Evolutionary conservation across 129 eudicot genomes (phyloP).

Genomic region (Silybum marianum): DNA sequence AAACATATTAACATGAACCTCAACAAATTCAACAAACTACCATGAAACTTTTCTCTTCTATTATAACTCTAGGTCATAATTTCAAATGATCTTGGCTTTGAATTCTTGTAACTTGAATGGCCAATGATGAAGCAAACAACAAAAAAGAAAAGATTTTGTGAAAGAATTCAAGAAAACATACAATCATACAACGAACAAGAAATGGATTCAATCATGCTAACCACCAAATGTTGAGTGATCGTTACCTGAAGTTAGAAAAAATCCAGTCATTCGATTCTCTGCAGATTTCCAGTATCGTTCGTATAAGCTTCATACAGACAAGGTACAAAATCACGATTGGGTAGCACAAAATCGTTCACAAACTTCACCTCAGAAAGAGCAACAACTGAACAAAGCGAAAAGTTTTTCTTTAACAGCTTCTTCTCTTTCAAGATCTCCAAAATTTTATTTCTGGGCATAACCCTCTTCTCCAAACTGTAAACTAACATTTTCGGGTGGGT

Average conservation of each 20-base stretch:
- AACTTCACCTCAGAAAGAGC: slow-evolving; percentile 27
- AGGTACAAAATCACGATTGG: slow-evolving; percentile 10
- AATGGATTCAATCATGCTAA: neutral
- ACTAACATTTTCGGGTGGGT: slow-evolving; percentile 21
- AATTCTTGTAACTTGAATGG: neutral
- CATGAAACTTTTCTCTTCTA: neutral
- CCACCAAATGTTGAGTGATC: neutral
- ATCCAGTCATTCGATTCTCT: neutral
- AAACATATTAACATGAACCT: neutral
- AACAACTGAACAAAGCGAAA: slow-evolving; percentile 13
- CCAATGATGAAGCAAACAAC: neutral
- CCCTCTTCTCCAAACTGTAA: slow-evolving; percentile 41
- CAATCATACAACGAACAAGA: neutral
- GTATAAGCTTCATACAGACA: slow-evolving; percentile 7
- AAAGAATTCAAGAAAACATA: slow-evolving; percentile 7
- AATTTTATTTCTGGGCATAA: slow-evolving; percentile 33
- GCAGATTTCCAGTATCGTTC: neutral
- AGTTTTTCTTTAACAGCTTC: slow-evolving; percentile 14
- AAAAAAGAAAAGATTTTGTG: neutral
- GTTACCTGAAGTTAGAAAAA: neutral
- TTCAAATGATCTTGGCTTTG: neutral
- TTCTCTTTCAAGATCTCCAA: slow-evolving; percentile 31
- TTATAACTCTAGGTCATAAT: neutral
- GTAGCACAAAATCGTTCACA: slow-evolving; percentile 14
- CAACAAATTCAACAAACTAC: slow-evolving; percentile 1